These are phyloP conservation scores for Solanum clarkiae DNA, from an alignment of 257 asterid species.

Conservation along the genomic window DNA sequence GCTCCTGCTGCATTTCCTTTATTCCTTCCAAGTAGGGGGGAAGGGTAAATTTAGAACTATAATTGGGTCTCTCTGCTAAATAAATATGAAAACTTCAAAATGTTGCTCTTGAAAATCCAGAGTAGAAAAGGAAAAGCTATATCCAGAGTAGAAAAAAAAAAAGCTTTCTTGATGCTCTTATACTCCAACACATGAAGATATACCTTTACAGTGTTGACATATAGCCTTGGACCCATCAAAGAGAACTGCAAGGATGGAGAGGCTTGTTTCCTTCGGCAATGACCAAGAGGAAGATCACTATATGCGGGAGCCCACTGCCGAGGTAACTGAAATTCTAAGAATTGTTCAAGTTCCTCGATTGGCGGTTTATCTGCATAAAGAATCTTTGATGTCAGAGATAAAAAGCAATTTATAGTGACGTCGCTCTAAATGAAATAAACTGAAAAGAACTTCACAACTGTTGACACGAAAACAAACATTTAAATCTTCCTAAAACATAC, in stretches of 20 bases:
- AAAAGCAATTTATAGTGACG: neutral
- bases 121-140: neutral
- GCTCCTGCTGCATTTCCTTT: neutral
- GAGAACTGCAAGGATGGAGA: slow-evolving; percentile 82
- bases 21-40: neutral
- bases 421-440: neutral
- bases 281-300: slow-evolving; percentile 82
- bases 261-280: slow-evolving; percentile 47
- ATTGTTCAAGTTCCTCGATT: slow-evolving; percentile 76
- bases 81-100: neutral
- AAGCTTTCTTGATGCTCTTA: neutral
- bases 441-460: neutral
- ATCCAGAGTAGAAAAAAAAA: neutral
- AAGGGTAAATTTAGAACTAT: neutral
- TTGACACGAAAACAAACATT: neutral
- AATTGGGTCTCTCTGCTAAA: neutral
- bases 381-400: slow-evolving; percentile 3
- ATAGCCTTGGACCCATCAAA: slow-evolving; percentile 82
- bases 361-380: slow-evolving; percentile 75
- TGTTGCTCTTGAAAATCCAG: neutral
- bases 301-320: slow-evolving; percentile 96
- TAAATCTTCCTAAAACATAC: neutral
- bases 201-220: slow-evolving; percentile 82
- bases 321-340: slow-evolving; percentile 80
- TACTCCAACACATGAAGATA: neutral